A percentile compares a stretch with the other conserved stretches of the same genome.
phyloP scores from a whole-genome alignment of 306 rosid species.

The Castanopsis chinensis region DNA sequence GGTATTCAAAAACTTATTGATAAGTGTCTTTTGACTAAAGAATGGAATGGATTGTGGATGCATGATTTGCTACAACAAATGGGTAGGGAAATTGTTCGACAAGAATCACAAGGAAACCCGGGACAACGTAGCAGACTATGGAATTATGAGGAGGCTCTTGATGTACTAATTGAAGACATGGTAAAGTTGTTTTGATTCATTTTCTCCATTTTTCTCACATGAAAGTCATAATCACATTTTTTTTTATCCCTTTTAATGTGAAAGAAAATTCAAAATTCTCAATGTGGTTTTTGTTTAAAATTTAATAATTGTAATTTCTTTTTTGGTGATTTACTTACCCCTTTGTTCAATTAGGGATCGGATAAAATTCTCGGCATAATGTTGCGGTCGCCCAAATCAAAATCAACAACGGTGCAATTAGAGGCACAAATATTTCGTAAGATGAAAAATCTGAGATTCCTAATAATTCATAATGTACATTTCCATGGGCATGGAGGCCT shows the following conservation, averaged over 20 bases:
- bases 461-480: neutral
- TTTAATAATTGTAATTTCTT: too few species aligned
- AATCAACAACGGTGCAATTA: neutral
- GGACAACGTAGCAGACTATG: constrained; percentile 22
- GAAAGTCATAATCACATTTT: too few species aligned
- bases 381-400: neutral
- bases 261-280: too few species aligned
- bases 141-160: constrained; percentile 1
- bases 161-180: neutral
- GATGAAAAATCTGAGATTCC: neutral
- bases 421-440: neutral
- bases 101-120: neutral
- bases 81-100: neutral
- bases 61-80: too few species aligned
- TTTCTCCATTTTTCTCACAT: neutral
- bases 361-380: too few species aligned
- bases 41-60: too few species aligned
- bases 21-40: neutral
- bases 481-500: neutral
- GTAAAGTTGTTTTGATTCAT: neutral
- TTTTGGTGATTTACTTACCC: neutral
- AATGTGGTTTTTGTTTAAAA: too few species aligned
- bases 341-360: neutral
- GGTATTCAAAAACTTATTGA: too few species aligned
- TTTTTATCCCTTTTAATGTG: too few species aligned